Evolutionary conservation across 106 monocot genomes (phyloP).

Genomic region (Xerophyta viscosa): DNA sequence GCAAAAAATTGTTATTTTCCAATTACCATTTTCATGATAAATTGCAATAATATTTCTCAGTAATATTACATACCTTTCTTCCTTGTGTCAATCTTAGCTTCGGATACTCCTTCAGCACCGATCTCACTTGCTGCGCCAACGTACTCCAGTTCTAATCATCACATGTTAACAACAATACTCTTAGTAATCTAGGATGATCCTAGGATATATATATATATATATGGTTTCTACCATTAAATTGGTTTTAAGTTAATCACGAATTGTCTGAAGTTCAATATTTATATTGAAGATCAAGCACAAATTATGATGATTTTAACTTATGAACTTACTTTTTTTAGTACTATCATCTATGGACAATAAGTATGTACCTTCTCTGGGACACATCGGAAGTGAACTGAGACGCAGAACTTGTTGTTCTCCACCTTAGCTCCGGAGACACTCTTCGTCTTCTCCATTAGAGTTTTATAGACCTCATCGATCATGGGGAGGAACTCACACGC

Average conservation of each 20-base stretch:
- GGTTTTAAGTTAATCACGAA: too few species aligned
- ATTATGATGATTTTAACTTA: too few species aligned
- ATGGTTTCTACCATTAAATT: too few species aligned
- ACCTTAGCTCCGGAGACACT: constrained; percentile 39
- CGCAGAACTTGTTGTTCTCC: constrained; percentile 81
- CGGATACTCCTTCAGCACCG: constrained; percentile 59
- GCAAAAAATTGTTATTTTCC: too few species aligned
- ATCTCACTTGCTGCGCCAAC: constrained; percentile 45
- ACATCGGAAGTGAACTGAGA: constrained; percentile 76
- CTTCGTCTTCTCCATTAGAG: constrained; percentile 56
- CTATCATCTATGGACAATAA: too few species aligned
- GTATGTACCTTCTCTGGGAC: constrained; percentile 62
- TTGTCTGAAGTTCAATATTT: too few species aligned
- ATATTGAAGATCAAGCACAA: too few species aligned
- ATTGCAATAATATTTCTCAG: too few species aligned
- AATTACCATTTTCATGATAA: too few species aligned
- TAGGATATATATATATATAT: too few species aligned
- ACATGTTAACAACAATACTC: constrained; percentile 1
- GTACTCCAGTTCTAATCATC: constrained; percentile 51
- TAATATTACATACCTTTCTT: constrained; percentile 41
- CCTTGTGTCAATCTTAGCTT: constrained; percentile 42
- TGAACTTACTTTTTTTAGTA: too few species aligned
- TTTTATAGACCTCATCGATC: constrained; percentile 48
- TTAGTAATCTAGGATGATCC: too few species aligned
- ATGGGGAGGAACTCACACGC: constrained; percentile 39